These are phyloP conservation scores for Lactarius hengduanensis DNA, from an alignment of 768 basidiomycete species.

Conservation along the genomic window DNA sequence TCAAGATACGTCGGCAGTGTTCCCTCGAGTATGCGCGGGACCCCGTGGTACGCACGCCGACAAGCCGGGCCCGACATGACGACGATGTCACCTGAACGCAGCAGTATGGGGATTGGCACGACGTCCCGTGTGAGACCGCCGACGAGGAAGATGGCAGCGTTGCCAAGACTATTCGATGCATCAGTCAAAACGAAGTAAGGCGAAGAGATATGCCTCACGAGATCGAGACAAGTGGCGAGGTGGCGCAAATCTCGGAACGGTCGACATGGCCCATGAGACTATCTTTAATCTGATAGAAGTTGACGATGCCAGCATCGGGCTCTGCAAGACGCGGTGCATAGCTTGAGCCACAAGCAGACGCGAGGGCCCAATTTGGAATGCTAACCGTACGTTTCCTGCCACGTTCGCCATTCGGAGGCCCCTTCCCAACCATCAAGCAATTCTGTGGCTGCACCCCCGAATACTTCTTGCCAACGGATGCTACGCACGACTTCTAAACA, in stretches of 20 bases:
- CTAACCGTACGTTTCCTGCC: slow-evolving; percentile 78
- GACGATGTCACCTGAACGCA: slow-evolving; percentile 88
- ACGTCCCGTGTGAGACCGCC: slow-evolving; percentile 78
- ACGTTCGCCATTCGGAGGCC: slow-evolving; percentile 65
- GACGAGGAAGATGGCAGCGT: slow-evolving; percentile 85
- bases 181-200: background rate
- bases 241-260: slow-evolving; percentile 90
- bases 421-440: slow-evolving; percentile 48
- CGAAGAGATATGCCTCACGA: slow-evolving; percentile 56
- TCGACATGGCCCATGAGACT: slow-evolving; percentile 98
- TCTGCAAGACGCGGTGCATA: slow-evolving; percentile 43
- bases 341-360: slow-evolving; percentile 1
- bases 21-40: slow-evolving; percentile 83
- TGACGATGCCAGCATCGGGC: slow-evolving; percentile 95
- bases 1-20: slow-evolving; percentile 67
- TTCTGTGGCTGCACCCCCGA: slow-evolving; percentile 34
- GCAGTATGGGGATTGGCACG: slow-evolving; percentile 74
- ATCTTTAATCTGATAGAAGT: slow-evolving; percentile 91
- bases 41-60: slow-evolving; percentile 88
- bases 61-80: slow-evolving; percentile 91
- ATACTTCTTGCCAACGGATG: slow-evolving; percentile 74
- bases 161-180: slow-evolving; percentile 64
- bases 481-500: slow-evolving; percentile 61
- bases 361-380: background rate
- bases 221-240: slow-evolving; percentile 89